These are phyloP conservation scores for Fallopia convolvulus DNA, from an alignment of 148 eudicot genomes.

Conservation along the genomic window DNA sequence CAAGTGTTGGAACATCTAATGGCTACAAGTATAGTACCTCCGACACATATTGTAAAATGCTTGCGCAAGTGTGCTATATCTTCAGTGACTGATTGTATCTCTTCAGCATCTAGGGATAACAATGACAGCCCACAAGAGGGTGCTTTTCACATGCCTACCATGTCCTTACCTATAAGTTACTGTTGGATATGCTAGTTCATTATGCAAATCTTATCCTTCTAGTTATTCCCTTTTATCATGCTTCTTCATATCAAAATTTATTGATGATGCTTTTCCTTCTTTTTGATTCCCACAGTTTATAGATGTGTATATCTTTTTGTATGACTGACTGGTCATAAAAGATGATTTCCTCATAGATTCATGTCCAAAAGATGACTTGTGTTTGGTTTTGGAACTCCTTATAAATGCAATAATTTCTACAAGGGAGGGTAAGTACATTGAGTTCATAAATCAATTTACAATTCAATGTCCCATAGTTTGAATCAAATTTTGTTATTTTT, in stretches of 20 bases:
- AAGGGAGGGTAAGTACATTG: too few species aligned
- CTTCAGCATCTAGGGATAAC: constrained; percentile 14
- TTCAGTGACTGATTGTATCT: constrained; percentile 18
- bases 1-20: constrained; percentile 13
- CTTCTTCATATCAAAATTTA: background rate
- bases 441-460: too few species aligned
- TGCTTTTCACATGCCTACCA: constrained; percentile 19
- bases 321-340: background rate
- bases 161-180: constrained; percentile 44
- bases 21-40: constrained; percentile 1
- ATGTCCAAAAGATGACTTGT: background rate
- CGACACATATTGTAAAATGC: constrained; percentile 25
- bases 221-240: background rate
- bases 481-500: too few species aligned
- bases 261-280: background rate
- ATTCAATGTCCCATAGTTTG: too few species aligned
- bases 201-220: background rate
- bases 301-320: background rate
- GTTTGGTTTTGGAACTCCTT: background rate
- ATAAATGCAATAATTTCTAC: background rate
- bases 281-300: too few species aligned
- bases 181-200: constrained; percentile 17
- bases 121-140: constrained; percentile 17
- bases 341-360: background rate
- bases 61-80: constrained; percentile 36